Percentiles rank a stretch among this genome's conserved stretches.
Evolutionary conservation across 2,329 filamentous ascomycete species (phyloP).

Genomic region (Cordyceps farinosa): DNA sequence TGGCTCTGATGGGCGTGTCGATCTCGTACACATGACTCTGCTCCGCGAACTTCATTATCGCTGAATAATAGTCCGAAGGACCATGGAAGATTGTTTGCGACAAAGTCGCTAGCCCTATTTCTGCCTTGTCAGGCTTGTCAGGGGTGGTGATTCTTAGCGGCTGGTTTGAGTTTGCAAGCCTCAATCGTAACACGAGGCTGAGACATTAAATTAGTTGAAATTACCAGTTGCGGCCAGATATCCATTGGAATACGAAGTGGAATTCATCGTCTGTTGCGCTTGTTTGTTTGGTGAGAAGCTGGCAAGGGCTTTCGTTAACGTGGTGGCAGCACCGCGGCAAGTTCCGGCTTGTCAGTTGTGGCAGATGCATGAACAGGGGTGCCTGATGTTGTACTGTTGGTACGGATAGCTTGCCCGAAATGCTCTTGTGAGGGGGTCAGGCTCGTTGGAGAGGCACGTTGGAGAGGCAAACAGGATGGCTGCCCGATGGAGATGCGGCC

Average conservation of each 20-base stretch:
- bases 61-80: background rate
- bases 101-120: background rate
- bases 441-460: background rate
- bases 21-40: background rate
- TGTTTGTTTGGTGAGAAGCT: background rate
- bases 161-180: constrained; percentile 6
- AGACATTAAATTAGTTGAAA: background rate
- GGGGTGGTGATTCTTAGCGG: background rate
- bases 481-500: background rate
- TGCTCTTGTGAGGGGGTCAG: background rate
- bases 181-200: constrained; percentile 6
- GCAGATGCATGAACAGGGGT: background rate
- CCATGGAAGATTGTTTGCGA: background rate
- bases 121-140: background rate
- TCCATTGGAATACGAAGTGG: background rate
- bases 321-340: background rate
- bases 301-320: background rate
- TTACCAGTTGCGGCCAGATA: background rate
- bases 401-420: background rate
- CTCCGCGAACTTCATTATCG: background rate
- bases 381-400: background rate
- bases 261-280: background rate
- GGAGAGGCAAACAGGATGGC: background rate
- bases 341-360: background rate
- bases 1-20: background rate